Percentiles rank a stretch among this genome's conserved stretches.
Conservation (phyloP, 768 basidiomycete species). For the Mrakia blollopis region DNA sequence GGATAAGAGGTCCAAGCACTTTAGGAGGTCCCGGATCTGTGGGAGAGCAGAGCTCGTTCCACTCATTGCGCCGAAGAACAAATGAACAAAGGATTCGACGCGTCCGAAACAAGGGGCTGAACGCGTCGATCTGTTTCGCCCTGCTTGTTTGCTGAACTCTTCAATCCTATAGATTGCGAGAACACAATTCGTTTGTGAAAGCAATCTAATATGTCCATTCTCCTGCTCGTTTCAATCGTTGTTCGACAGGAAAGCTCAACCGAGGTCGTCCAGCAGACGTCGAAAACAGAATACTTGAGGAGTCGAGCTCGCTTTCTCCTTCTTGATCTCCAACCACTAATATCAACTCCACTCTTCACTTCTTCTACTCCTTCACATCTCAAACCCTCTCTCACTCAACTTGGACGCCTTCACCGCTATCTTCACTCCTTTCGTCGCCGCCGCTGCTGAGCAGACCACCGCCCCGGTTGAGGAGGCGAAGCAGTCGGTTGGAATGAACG, state of each 20-base stretch:
- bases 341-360: no score
- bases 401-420: constrained; percentile 32
- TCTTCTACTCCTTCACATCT: no score
- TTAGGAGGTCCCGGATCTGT: no score
- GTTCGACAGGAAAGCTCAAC: not conserved
- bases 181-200: no score
- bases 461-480: not conserved
- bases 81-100: no score
- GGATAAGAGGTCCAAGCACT: not conserved
- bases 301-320: not conserved
- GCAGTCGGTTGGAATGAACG: not conserved
- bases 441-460: constrained; percentile 10
- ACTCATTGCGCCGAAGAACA: no score
- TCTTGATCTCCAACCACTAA: not conserved
- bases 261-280: not conserved
- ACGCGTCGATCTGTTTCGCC: no score
- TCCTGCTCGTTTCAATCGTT: not conserved
- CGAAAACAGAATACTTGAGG: not conserved
- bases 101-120: no score
- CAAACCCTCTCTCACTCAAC: not conserved
- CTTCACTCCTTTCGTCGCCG: constrained; percentile 31
- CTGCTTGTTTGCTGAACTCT: no score
- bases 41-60: no score
- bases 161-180: no score
- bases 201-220: no score